These are phyloP conservation scores for Apophysomyces variabilis DNA, from an alignment of 371 early-diverging fungal genomes.

Conservation along the genomic window DNA sequence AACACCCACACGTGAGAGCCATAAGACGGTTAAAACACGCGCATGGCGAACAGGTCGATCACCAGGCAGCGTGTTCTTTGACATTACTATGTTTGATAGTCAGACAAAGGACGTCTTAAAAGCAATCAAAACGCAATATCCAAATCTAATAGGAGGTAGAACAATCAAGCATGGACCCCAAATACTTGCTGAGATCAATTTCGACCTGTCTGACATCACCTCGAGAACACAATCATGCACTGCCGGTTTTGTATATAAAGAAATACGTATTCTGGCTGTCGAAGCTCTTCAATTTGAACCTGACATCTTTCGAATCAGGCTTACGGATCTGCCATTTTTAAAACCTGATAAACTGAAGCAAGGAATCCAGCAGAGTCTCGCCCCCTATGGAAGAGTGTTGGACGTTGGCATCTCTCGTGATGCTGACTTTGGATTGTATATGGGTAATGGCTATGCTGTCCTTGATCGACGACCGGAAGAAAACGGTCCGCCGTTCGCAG, in stretches of 20 bases:
- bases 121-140: background rate
- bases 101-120: background rate
- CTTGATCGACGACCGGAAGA: background rate
- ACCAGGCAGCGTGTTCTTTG: slow-evolving; percentile 1
- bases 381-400: background rate
- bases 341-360: background rate
- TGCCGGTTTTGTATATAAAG: background rate
- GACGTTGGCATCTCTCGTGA: background rate
- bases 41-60: background rate
- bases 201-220: background rate
- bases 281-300: background rate
- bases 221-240: background rate
- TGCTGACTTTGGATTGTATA: background rate
- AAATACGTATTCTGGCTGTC: background rate
- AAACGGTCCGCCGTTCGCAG: background rate
- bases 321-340: background rate
- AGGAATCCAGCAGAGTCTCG: background rate
- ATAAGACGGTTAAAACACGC: background rate
- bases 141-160: background rate
- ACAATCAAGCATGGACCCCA: background rate
- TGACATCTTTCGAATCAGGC: background rate
- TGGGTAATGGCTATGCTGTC: slow-evolving; percentile 4
- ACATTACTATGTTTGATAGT: background rate
- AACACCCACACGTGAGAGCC: background rate
- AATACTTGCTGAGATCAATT: background rate